Evolutionary conservation across 2,329 filamentous ascomycete species (phyloP), one percentile per base, ranked within the genome.

Genomic region (Venturiaceae sp.): DNA sequence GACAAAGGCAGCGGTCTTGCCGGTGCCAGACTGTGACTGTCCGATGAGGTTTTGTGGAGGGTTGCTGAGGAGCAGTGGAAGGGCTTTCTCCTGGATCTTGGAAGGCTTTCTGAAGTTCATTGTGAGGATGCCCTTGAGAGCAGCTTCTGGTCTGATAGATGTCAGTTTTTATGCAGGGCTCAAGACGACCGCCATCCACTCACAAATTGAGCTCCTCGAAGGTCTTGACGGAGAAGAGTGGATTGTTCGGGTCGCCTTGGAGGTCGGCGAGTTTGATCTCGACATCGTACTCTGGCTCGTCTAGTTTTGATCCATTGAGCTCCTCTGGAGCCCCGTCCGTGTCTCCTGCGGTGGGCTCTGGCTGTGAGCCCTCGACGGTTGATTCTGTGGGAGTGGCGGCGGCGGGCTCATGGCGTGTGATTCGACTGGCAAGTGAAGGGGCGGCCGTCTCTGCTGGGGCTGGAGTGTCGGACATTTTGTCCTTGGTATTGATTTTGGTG

Each of bases 21-120:
- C 94, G 21, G 94, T 99, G 66, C 94, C 94, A 2, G 94, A 99
- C 73, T 99, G 94, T n/a, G 94, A 99, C 75, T 99, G 94, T 3
- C 92, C 94, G 68, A 99, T 92, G 82, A 99, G 88, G 74, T 97
- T 97, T 63, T 81, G 81, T 0, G 92, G 87, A n/a, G 94, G 92
- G 68, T 96, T 80, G 66, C 82, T 77, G 63, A 99, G 82, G 68
- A 99, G 87, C 58, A 99, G 80, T 30, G 94, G 94, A 19, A 99
- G 82, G 1, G 94, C 94, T 66, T 87, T 90, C 73, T 96, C 94
- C 77, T 99, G 94, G 64, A 99, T 95, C 77, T 99, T 99, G 59
- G 94, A 97, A 0, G 94, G 94, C 74, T 95, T 95, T 68, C 86
- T 82, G 78, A 96, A 97, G 74, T 88, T 88, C 81, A 97, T 88